phyloP scores from a whole-genome alignment of 176 grass and related monocot genomes.

The Rhynchospora tenuis region DNA sequence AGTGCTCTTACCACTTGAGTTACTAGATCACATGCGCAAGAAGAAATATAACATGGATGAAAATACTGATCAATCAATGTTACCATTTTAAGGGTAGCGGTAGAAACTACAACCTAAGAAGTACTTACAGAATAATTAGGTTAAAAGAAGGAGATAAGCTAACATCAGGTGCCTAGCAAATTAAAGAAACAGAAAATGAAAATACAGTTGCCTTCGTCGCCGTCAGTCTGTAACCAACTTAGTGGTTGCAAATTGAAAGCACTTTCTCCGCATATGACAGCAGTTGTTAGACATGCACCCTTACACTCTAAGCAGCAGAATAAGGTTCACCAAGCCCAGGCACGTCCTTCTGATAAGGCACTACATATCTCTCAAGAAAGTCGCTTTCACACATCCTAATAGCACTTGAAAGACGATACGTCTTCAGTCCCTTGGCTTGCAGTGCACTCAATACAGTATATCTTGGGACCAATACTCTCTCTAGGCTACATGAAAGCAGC shows the following conservation, averaged over 20 bases:
- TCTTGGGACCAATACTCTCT: background rate
- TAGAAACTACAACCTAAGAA: no score
- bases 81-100: no score
- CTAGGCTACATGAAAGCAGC: background rate
- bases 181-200: background rate
- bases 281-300: background rate
- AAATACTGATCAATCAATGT: no score
- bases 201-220: background rate
- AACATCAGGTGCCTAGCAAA: background rate
- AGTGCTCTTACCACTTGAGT: no score
- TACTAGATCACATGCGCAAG: no score
- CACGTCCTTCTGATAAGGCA: background rate
- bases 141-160: background rate
- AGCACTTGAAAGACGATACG: background rate
- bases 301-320: background rate
- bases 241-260: background rate
- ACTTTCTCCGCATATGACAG: background rate
- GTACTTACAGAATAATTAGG: background rate
- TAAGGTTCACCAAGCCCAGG: background rate
- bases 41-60: no score
- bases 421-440: background rate
- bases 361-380: background rate
- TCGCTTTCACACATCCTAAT: background rate
- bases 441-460: background rate
- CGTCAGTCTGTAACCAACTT: background rate